Evolutionary conservation across 345 rosid species (phyloP).

Genomic region (Citrus cavaleriei): DNA sequence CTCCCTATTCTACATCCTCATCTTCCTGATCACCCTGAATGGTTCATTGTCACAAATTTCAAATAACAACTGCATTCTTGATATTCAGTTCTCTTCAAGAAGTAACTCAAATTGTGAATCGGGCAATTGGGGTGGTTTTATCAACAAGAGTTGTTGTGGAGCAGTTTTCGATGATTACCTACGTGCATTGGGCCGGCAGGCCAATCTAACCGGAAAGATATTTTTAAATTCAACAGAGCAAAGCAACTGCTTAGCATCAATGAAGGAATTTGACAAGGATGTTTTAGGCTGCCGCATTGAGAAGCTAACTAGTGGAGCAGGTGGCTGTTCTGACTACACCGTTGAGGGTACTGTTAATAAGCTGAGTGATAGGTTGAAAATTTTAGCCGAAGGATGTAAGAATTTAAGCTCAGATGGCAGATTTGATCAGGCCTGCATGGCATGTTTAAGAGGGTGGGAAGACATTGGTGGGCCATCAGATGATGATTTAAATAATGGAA

Average conservation of each 20-base stretch:
- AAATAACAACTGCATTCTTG: constrained; percentile 24
- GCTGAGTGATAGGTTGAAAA: constrained; percentile 22
- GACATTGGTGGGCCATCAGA: constrained; percentile 24
- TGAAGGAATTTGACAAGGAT: constrained; percentile 12
- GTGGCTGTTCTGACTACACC: constrained; percentile 42
- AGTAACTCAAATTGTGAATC: constrained; percentile 15
- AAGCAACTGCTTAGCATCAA: constrained; percentile 28
- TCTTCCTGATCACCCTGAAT: constrained; percentile 7
- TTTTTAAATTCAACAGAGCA: constrained; percentile 41
- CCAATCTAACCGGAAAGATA: constrained; percentile 35
- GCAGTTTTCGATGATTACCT: constrained; percentile 33
- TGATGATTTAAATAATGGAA: background rate
- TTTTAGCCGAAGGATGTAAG: constrained; percentile 30
- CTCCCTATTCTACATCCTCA: background rate
- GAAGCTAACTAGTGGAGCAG: constrained; percentile 37
- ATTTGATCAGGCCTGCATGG: constrained; percentile 18
- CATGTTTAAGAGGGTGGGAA: constrained; percentile 39
- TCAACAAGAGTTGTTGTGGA: constrained; percentile 27
- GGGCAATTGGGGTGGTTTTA: constrained; percentile 38
- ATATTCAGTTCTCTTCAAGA: constrained; percentile 14
- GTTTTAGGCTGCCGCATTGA: constrained; percentile 31
- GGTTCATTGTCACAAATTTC: constrained; percentile 2
- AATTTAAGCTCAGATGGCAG: constrained; percentile 5
- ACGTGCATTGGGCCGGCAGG: constrained; percentile 34
- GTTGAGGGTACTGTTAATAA: constrained; percentile 24